phyloP scores from a whole-genome alignment of 2,329 filamentous ascomycete genomes.

The Pseudogymnoascus sp. region DNA sequence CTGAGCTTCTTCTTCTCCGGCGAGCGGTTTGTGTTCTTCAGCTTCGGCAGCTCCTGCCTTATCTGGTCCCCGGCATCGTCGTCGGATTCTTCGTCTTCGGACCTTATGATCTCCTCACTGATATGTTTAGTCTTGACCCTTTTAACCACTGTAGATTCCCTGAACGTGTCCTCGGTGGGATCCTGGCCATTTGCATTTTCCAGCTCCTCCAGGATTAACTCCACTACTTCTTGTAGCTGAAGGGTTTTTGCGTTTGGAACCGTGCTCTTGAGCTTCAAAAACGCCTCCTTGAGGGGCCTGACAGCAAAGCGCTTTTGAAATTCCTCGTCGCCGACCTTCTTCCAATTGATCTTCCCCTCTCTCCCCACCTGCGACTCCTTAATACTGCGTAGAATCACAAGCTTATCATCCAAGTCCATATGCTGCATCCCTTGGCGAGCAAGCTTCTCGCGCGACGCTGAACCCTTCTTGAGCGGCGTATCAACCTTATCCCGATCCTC shows the following conservation, averaged over 20 bases:
- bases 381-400: constrained; percentile 36
- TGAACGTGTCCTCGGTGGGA: constrained; percentile 1
- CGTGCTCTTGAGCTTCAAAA: constrained; percentile 20
- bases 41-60: constrained; percentile 5
- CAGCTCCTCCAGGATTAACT: constrained; percentile 19
- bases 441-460: constrained; percentile 35
- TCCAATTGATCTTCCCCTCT: constrained; percentile 44
- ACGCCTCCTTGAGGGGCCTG: constrained; percentile 23
- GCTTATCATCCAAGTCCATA: constrained; percentile 38
- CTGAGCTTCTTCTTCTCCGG: constrained; percentile 11
- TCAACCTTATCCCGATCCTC: constrained; percentile 19
- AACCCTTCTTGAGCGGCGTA: constrained; percentile 10
- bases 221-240: constrained; percentile 22
- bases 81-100: not conserved
- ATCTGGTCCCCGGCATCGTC: not conserved
- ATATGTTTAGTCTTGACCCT: not conserved
- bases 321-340: constrained; percentile 33
- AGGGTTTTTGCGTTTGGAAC: constrained; percentile 22
- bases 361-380: constrained; percentile 31
- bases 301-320: constrained; percentile 32
- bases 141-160: not conserved
- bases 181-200: constrained; percentile 8
- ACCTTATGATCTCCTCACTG: not conserved
- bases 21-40: not conserved
- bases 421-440: constrained; percentile 34